Conservation (phyloP, 495 filamentous ascomycete genomes). For the Hypoxylon perforatum region DNA sequence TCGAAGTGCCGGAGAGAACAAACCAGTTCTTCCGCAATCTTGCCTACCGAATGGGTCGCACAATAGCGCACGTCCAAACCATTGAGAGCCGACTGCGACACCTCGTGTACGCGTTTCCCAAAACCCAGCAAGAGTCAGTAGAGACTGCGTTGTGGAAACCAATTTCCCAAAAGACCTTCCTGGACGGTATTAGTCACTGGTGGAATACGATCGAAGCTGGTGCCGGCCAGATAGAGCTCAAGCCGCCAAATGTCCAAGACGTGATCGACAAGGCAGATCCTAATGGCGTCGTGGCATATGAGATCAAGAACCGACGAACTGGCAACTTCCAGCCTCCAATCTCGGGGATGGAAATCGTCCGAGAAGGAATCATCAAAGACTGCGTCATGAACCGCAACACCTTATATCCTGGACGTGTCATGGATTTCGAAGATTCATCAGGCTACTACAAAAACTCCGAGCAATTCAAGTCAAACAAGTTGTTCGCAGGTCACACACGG, state of each 20-base stretch:
- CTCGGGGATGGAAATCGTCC: constrained; percentile 18
- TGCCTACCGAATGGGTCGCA: constrained; percentile 45
- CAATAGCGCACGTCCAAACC: constrained; percentile 32
- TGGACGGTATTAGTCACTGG: constrained; percentile 30
- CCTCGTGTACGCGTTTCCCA: background rate
- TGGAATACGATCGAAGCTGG: constrained; percentile 25
- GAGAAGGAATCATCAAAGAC: constrained; percentile 47
- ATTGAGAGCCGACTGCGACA: constrained; percentile 36
- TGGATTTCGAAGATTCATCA: constrained; percentile 32
- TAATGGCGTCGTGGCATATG: background rate
- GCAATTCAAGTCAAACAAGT: constrained; percentile 14
- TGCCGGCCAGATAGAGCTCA: constrained; percentile 32
- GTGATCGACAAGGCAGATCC: constrained; percentile 37
- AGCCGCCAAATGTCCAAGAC: constrained; percentile 23
- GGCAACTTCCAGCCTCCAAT: too few relatives aligned
- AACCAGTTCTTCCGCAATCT: constrained; percentile 46
- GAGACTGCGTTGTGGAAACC: constrained; percentile 28
- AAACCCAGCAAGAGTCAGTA: background rate
- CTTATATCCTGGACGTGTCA: constrained; percentile 38
- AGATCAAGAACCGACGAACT: background rate
- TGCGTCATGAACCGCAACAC: constrained; percentile 45
- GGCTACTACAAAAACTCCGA: constrained; percentile 11
- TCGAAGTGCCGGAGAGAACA: constrained; percentile 36
- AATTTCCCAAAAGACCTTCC: constrained; percentile 22
- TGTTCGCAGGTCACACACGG: constrained; percentile 26